phyloP scores from a whole-genome alignment of 495 filamentous ascomycete genomes.

The Podospora anserina region DNA sequence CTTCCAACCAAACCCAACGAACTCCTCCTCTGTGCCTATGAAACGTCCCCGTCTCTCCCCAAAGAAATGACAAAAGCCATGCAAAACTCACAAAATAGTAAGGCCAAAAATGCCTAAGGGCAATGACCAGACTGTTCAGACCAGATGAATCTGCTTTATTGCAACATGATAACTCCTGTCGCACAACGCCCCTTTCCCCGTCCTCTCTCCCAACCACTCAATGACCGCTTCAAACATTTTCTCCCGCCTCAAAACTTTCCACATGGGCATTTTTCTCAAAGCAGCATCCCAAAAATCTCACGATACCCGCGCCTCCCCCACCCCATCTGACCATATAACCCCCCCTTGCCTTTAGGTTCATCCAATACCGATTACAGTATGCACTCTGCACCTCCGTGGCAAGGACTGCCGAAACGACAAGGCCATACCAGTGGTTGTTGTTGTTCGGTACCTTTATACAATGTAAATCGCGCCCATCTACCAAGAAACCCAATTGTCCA shows the following conservation, averaged over 20 bases:
- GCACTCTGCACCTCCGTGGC: not conserved
- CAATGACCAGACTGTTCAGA: not conserved
- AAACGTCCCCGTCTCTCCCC: not conserved
- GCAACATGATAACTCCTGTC: not conserved
- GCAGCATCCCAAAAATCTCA: not conserved
- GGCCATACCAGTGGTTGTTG: not conserved
- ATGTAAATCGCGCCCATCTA: not conserved
- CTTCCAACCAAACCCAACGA: not conserved
- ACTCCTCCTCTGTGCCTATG: not conserved
- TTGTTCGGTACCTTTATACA: not conserved
- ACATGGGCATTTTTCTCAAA: not conserved
- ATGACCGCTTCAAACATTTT: not conserved
- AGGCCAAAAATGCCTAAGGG: not conserved
- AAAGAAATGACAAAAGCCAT: not conserved
- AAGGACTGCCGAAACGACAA: not conserved
- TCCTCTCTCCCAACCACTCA: not conserved
- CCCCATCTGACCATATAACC: not conserved
- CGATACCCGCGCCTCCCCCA: not conserved
- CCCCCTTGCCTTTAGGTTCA: not conserved
- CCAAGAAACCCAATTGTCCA: not conserved
- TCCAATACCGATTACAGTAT: not conserved
- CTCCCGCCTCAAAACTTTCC: not conserved
- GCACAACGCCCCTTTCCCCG: not conserved
- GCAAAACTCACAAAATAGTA: not conserved
- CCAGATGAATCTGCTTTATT: not conserved